Evolutionary conservation across 208 protist genomes (phyloP).

Genomic region (Crithidia expoeki): DNA sequence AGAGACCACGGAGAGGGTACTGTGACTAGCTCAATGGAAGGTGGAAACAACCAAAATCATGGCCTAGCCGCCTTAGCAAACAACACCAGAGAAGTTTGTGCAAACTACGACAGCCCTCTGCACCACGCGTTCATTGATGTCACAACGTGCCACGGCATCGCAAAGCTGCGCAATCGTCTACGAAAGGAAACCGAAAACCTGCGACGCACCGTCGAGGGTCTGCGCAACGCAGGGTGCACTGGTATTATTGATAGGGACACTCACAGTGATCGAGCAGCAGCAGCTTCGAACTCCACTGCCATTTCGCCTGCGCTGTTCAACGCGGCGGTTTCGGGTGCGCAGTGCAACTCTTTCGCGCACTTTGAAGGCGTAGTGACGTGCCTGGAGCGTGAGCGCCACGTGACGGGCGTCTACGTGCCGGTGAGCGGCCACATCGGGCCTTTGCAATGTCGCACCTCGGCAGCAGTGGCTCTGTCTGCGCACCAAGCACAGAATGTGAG

Average conservation of each 20-base stretch:
- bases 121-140: background rate
- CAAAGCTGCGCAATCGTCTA: slow-evolving; percentile 35
- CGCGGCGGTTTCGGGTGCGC: slow-evolving; percentile 28
- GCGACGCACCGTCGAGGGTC: slow-evolving; percentile 13
- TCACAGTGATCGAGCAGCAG: background rate
- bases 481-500: background rate
- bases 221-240: slow-evolving; percentile 15
- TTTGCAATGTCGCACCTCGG: background rate
- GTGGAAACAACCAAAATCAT: background rate
- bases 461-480: background rate
- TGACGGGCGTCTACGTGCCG: slow-evolving; percentile 45
- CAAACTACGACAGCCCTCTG: background rate
- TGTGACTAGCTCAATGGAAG: background rate
- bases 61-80: background rate
- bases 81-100: background rate
- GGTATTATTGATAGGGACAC: background rate
- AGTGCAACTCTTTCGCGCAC: slow-evolving; percentile 39
- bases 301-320: slow-evolving; percentile 12
- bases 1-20: background rate
- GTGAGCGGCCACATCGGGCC: slow-evolving; percentile 15
- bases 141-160: slow-evolving; percentile 15
- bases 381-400: slow-evolving; percentile 39
- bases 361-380: slow-evolving; percentile 39
- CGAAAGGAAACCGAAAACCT: slow-evolving; percentile 27
- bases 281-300: background rate